Evolutionary conservation across 768 basidiomycete genomes (phyloP), one percentile per base, ranked within the genome.

Genomic region (Mycena galopus): DNA sequence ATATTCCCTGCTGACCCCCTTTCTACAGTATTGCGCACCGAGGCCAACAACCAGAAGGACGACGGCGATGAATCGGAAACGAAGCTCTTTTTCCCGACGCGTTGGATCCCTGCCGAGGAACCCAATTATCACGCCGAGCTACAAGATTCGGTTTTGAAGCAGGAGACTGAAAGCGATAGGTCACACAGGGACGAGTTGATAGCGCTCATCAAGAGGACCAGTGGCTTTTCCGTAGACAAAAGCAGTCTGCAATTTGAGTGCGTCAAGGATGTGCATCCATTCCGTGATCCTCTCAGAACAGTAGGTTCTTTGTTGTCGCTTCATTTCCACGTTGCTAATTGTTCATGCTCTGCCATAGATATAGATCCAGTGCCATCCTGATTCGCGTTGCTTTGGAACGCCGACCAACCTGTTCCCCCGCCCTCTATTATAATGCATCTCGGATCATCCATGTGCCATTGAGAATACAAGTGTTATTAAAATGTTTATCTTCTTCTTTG

Each of bases 221-320:
- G 25, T 37, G 51, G 32, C 47, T 53, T 65, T 37, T 51, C 33
- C 23, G 51, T 65, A 12, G 63, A 53, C 19, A 65, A 53, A 21
- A 55, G 32, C 33, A 32, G 47, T 55, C 51, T 65, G 21, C 63
- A 37, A 35, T 55, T 65, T 35, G 51, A 65, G 32, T 65, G 30
- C 33, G 33, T 65, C 50, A 65, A 65, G 50, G 47, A 55, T 35
- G 33, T 65, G 29, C 63, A 65, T 51, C 63, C 63, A 53, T 65
- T 65, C 9, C 63, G 44, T 7, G 63, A 65, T 55, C 61, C 61
- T 30, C 61, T 63, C 30, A 39, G n/a, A 35, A 30, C 35, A 3
- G 61, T 63, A 29, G 27, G 61, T 50, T 32, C n/a, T 29, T 23
- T 47, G 5, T 39, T 23, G 21, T 63, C 61, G 25, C 25, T 63